Evolutionary conservation across 2,329 filamentous ascomycete genomes (phyloP), one percentile per base, ranked within the genome.

Genomic region (Pseudogymnoascus sp.): DNA sequence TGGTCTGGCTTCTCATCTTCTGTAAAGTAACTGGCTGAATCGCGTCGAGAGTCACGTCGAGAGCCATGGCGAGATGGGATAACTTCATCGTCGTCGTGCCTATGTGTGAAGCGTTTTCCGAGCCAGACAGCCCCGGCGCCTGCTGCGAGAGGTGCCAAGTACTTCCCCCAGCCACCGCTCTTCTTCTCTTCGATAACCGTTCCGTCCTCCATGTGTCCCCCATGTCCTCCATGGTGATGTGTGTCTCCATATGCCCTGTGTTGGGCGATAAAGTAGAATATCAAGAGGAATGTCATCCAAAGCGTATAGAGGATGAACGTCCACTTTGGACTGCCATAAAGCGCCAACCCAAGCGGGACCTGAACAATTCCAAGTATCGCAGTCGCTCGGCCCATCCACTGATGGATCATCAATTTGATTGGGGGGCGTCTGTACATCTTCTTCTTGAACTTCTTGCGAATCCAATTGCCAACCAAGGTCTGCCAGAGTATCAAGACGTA

Each of bases 271-370:
- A 97, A 95, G 74, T 92, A 97, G 11, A 85, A 66, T 1, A 92
- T 69, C 13, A 97, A 67, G 35, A 97, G 76, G 15, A 89, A 79
- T 29, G 84, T 83, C 72, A 88, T 87, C 79, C 88, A 93, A 0
- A 97, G 65, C 0, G 92, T 82, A 70, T 89, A 99, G 3, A 97
- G 78, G 60, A 99, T 85, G 72, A 97, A 99, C 3, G 92, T 81
- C 37, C 82, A 84, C 69, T 88, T 85, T 4, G 94, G 93, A 31
- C 92, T 96, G 5, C 94, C 94, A 70, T 97, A 99, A 1, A 99
- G 79, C 0, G 92, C 92, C 54, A 99, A 79, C 0, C 94, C 94
- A 0, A 99, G 80, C 0, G 94, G 89, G 9, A 99, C 84, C 72
- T 99, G 94, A 3, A 87, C 82, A 66, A 97, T 86, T 0, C 90